A percentile compares a stretch with the other conserved stretches of the same genome.
These are phyloP conservation scores for Botrytis sinoallii DNA, from an alignment of 2,329 filamentous ascomycete genomes.

Conservation along the genomic window DNA sequence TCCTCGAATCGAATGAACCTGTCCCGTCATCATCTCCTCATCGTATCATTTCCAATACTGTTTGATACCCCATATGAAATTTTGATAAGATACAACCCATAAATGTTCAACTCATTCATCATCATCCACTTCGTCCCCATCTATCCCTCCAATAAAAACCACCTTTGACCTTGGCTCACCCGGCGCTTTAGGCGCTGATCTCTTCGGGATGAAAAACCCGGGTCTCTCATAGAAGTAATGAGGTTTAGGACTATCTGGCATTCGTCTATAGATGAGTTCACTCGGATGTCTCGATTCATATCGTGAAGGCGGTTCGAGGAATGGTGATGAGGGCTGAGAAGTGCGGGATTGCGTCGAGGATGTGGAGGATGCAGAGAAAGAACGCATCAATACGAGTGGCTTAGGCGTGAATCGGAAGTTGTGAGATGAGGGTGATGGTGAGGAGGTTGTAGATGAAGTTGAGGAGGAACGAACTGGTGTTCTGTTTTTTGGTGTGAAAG, in stretches of 20 bases:
- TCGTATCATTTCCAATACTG: not conserved
- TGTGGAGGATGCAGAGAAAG: not conserved
- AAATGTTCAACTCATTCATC: not conserved
- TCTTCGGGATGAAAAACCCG: not conserved
- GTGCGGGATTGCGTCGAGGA: not conserved
- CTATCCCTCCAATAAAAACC: not conserved
- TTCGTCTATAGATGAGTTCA: not conserved
- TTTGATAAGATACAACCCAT: not conserved
- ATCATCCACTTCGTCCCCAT: not conserved
- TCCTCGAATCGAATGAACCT: not conserved
- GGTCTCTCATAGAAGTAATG: conserved; percentile 13
- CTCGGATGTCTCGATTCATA: not conserved
- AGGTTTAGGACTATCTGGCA: conserved; percentile 3
- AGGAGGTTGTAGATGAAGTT: not conserved
- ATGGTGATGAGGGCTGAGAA: conserved; percentile 1
- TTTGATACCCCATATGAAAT: not conserved
- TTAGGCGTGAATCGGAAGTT: not conserved
- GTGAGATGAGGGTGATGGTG: not conserved
- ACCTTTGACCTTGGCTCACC: not conserved
- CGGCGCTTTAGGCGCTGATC: not conserved
- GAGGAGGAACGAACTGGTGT: not conserved
- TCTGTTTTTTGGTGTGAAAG: not conserved
- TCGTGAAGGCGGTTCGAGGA: not conserved
- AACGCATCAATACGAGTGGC: not conserved
- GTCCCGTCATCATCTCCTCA: not conserved